Base-by-base conservation (phyloP, 345 rosid genomes). In the Xanthoceras sorbifolium region DNA sequence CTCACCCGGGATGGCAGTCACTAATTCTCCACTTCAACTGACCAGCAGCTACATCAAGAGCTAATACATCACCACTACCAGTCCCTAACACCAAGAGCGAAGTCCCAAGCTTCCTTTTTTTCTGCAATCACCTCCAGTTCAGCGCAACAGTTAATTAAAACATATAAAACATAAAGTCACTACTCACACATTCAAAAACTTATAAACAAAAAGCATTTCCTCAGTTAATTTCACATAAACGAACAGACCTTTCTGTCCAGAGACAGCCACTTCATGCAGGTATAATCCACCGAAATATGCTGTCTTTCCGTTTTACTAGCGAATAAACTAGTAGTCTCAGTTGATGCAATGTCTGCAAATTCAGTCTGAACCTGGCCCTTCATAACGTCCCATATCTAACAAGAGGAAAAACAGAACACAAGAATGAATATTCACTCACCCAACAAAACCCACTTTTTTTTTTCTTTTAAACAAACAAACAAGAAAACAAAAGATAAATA, bases 1-100 rank as follows among this genome's bases (percentile, higher is more conserved):
- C 92, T 71, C 71, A 96, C 99, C 99, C 98, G 10, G 99, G 95
- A 87, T 96, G 97, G 80, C 97, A 96, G 76, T 96, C 99, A 73
- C 80, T 85, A 28, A 91, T 77, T 67, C 86, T 90, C 98, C 99
- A 96, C 81, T 88, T 92, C 66, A 92, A 83, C 80, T 89, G 97
- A 85, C 99, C 98, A 81, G 95, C 87, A 80, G 97, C 80, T 9
- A 96, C 94, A 82, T 93, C 98, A 50, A 96, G 90, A n/a, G 98
- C 98, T 77, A 93, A 82, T 64, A 96, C 90, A 82, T 93, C 98
- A 59, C 95, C 98, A 69, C 98, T 89, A 75, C 97, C 97, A 0
- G 97, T 93, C 77, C 99, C 99, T 67, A 91, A 86, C 25, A 93
- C 80, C 77, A 93, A 75, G 32, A 89, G 77, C 0, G 97, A 91